Conservation (phyloP, 2,329 filamentous ascomycete species). For the Alternaria triticina region DNA sequence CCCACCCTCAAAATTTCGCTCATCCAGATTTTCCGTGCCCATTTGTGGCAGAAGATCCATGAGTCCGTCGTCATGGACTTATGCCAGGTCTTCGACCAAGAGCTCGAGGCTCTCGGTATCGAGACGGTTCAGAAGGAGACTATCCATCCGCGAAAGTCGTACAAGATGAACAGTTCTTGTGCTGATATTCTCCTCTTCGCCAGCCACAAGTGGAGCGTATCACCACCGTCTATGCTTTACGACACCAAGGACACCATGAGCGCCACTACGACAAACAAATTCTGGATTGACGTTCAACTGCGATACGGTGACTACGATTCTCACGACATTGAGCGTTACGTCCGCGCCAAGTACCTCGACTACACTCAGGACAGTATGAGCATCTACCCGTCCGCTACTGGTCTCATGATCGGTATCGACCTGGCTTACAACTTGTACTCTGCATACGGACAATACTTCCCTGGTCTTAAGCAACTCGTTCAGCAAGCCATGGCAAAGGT, state of each 20-base stretch:
- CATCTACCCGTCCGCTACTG: conserved; percentile 96
- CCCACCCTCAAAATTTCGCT: conserved; percentile 96
- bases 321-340: conserved; percentile 97
- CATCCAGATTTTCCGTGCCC: conserved; percentile 98
- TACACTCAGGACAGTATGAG: conserved; percentile 99
- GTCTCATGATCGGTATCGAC: conserved; percentile 97
- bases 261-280: conserved; percentile 95
- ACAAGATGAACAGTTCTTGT: conserved; percentile 99
- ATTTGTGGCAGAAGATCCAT: conserved; percentile 99
- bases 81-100: conserved; percentile 97
- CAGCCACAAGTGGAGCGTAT: conserved; percentile 99
- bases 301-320: conserved; percentile 98
- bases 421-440: conserved; percentile 98
- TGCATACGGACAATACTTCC: conserved; percentile 98
- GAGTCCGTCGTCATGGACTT: conserved; percentile 99
- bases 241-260: conserved; percentile 97
- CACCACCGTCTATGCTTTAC: conserved; percentile 87
- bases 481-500: conserved; percentile 99
- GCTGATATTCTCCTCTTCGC: conserved; percentile 97
- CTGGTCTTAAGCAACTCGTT: conserved; percentile 89
- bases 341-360: conserved; percentile 96
- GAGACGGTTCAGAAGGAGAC: conserved; percentile 99
- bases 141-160: conserved; percentile 97
- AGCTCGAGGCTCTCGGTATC: conserved; percentile 92
- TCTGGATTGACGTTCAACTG: conserved; percentile 97